These are phyloP conservation scores for Strobilomyces dryophilus DNA, from an alignment of 768 basidiomycete species.

Conservation along the genomic window DNA sequence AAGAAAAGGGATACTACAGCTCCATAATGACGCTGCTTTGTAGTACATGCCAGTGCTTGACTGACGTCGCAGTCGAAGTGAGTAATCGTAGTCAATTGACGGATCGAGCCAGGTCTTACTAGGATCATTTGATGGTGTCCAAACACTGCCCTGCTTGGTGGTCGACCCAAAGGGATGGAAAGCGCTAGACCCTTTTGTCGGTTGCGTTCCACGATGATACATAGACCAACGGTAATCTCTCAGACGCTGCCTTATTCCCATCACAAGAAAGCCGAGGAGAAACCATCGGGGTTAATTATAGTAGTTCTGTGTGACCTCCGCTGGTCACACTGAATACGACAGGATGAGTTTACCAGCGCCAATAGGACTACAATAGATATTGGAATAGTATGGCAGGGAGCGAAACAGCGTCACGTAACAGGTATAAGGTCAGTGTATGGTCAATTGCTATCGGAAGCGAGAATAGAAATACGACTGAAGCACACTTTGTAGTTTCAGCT, in stretches of 20 bases:
- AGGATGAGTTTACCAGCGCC: not conserved
- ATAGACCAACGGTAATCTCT: not conserved
- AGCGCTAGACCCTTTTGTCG: not conserved
- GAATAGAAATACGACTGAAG: not conserved
- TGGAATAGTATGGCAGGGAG: not conserved
- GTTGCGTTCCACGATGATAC: constrained; percentile 9
- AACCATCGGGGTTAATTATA: not conserved
- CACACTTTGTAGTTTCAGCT: not conserved
- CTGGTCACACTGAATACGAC: not conserved
- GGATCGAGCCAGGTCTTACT: not conserved
- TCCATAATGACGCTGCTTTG: not conserved
- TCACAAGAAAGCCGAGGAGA: no score
- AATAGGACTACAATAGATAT: not conserved
- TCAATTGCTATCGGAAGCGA: not conserved
- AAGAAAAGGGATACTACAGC: not conserved
- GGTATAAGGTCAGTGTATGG: constrained; percentile 4
- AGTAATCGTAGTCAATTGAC: not conserved
- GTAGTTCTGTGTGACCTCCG: not conserved
- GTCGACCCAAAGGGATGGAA: not conserved
- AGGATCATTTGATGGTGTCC: not conserved
- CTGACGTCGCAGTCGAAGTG: not conserved
- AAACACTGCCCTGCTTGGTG: not conserved
- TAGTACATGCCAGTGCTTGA: not conserved
- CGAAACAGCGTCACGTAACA: not conserved
- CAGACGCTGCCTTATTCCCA: no score